These are phyloP conservation scores for Trichosporon sp. DNA, from an alignment of 1,284 basidiomycete species.

Conservation along the genomic window DNA sequence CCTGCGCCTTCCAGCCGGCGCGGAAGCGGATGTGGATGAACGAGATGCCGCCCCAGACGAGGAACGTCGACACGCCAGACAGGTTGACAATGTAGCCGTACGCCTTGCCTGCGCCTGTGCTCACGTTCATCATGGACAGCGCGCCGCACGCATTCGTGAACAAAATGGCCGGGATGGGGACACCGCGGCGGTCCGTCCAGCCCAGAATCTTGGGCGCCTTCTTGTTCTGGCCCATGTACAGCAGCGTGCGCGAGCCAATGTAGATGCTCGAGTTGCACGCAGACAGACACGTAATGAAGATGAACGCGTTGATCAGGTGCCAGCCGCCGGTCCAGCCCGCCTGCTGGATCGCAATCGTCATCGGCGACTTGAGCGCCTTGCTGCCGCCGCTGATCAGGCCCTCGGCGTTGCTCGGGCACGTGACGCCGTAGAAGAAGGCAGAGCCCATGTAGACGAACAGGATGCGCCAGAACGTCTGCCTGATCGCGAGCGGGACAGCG, in stretches of 20 bases:
- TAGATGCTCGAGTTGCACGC: conserved; percentile 46
- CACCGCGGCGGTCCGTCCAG: conserved; percentile 43
- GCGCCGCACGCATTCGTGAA: conserved; percentile 42
- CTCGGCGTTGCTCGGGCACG: conserved; percentile 63
- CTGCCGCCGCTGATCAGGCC: conserved; percentile 55
- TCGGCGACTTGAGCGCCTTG: conserved; percentile 66
- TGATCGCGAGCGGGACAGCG: conserved; percentile 70
- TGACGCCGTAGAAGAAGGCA: conserved; percentile 62
- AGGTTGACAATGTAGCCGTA: conserved; percentile 30
- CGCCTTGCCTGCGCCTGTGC: conserved; percentile 31
- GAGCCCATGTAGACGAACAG: conserved; percentile 62
- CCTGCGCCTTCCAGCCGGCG: conserved; percentile 45
- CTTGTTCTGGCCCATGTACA: conserved; percentile 37
- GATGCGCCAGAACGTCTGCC: conserved; percentile 69
- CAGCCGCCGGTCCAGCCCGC: conserved; percentile 71
- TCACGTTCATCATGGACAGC: conserved; percentile 43
- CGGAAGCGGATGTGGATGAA: conserved; percentile 48
- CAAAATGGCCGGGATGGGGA: conserved; percentile 44
- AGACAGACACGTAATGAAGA: conserved; percentile 51
- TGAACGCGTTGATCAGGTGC: conserved; percentile 61
- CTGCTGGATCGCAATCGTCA: conserved; percentile 63
- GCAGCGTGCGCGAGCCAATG: conserved; percentile 33
- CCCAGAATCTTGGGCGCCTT: conserved; percentile 43
- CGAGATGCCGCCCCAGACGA: conserved; percentile 28
- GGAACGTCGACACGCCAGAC: conserved; percentile 26